phyloP scores from a whole-genome alignment of 2,329 filamentous ascomycete genomes.

The Fusarium multiceps region DNA sequence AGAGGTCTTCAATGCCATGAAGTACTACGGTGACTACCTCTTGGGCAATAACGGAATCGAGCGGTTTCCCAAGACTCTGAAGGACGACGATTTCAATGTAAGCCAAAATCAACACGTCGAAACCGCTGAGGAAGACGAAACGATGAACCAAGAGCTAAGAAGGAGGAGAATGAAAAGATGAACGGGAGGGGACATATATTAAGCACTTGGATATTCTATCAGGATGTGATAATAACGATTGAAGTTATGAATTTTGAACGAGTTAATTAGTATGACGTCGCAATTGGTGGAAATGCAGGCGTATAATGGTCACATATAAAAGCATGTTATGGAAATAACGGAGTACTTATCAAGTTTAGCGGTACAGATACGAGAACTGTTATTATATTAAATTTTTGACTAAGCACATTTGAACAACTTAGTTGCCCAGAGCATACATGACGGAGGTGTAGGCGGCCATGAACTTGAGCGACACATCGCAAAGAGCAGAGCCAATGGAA shows the following conservation, averaged over 20 bases:
- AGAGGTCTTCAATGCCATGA: conserved; percentile 84
- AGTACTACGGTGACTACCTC: conserved; percentile 86
- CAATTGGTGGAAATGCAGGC: conserved; percentile 24
- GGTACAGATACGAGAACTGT: conserved; percentile 17
- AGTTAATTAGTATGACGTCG: conserved; percentile 8
- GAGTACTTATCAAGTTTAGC: conserved; percentile 20
- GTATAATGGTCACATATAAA: conserved; percentile 33
- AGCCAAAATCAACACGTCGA: conserved; percentile 4
- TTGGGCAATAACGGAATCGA: conserved; percentile 77
- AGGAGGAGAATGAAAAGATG: conserved; percentile 46
- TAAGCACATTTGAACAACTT: background rate
- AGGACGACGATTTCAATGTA: conserved; percentile 35
- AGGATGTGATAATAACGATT: conserved; percentile 22
- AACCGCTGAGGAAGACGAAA: conserved; percentile 24
- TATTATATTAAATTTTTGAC: conserved; percentile 9
- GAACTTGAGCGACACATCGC: conserved; percentile 54
- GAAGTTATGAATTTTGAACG: conserved; percentile 29
- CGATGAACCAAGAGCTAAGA: conserved; percentile 47
- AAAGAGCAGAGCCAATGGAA: conserved; percentile 49
- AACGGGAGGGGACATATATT: conserved; percentile 13
- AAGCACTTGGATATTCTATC: conserved; percentile 12
- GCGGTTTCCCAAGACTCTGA: conserved; percentile 45
- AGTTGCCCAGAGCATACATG: conserved; percentile 52
- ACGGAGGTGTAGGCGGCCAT: conserved; percentile 58
- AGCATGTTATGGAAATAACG: conserved; percentile 24